Evolutionary conservation across 2,329 filamentous ascomycete genomes (phyloP).

Genomic region (Colletotrichum higginsianum): DNA sequence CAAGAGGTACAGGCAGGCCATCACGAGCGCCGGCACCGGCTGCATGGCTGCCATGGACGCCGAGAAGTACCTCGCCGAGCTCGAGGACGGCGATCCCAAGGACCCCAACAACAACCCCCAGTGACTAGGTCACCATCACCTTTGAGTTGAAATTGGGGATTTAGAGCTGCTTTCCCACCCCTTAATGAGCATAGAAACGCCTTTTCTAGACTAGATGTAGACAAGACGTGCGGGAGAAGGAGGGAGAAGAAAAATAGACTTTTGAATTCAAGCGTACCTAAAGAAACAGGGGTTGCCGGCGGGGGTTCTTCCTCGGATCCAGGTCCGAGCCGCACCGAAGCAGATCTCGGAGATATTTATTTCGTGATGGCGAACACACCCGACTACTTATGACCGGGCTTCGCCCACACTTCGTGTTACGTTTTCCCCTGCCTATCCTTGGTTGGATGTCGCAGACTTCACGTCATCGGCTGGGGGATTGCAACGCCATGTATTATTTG

Average conservation of each 20-base stretch:
- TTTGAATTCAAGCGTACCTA: slow-evolving; percentile 25
- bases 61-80: slow-evolving; percentile 90
- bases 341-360: slow-evolving; percentile 14
- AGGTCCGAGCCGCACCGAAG: slow-evolving; percentile 18
- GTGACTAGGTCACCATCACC: slow-evolving; percentile 42
- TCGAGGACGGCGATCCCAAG: slow-evolving; percentile 64
- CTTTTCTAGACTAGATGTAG: slow-evolving; percentile 31
- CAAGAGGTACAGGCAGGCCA: slow-evolving; percentile 97
- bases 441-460: background rate
- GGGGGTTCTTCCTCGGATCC: background rate
- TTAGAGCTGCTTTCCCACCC: background rate
- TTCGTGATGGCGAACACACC: background rate
- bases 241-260: slow-evolving; percentile 32
- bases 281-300: too few species aligned
- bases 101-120: slow-evolving; percentile 38
- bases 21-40: slow-evolving; percentile 95
- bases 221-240: slow-evolving; percentile 18
- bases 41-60: slow-evolving; percentile 97
- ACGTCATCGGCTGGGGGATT: background rate
- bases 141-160: slow-evolving; percentile 19
- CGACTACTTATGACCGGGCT: slow-evolving; percentile 3
- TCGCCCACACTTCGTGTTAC: background rate
- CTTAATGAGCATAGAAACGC: slow-evolving; percentile 10
- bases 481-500: background rate
- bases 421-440: background rate